Evolutionary conservation across 75 land plant genomes (phyloP).

Genomic region (Azolla pinnata): DNA sequence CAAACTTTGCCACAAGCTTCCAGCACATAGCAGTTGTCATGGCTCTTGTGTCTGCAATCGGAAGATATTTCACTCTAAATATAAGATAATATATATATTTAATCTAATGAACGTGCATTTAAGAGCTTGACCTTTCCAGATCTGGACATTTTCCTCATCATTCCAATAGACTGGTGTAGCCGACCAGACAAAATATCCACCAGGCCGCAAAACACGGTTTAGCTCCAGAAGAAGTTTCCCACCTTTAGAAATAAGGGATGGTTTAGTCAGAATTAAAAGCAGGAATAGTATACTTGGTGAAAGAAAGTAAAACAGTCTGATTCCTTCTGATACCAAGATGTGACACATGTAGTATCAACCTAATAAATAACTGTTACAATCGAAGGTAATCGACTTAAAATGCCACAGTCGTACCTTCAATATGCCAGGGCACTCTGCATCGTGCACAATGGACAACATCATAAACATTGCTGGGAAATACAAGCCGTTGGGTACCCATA

Average conservation of each 20-base stretch:
- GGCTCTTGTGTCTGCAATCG: too few relatives aligned
- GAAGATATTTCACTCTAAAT: slow-evolving; percentile 34
- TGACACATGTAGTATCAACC: too few relatives aligned
- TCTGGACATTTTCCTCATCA: slow-evolving; percentile 38
- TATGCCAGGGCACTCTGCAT: slow-evolving; percentile 70
- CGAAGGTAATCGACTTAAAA: not conserved
- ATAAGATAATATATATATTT: slow-evolving; percentile 9
- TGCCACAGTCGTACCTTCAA: slow-evolving; percentile 31
- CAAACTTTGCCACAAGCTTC: slow-evolving; percentile 60
- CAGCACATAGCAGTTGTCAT: slow-evolving; percentile 64
- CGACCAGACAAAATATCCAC: slow-evolving; percentile 67
- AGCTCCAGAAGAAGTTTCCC: slow-evolving; percentile 60
- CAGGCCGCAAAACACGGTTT: slow-evolving; percentile 57
- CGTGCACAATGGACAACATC: slow-evolving; percentile 71
- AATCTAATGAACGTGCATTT: too few relatives aligned
- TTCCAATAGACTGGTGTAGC: slow-evolving; percentile 69
- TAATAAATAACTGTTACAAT: too few relatives aligned
- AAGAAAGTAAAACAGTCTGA: too few relatives aligned
- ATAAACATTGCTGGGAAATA: slow-evolving; percentile 55
- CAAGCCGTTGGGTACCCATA: slow-evolving; percentile 57
- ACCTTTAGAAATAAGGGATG: too few relatives aligned
- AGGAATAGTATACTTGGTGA: too few relatives aligned
- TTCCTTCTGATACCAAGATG: too few relatives aligned
- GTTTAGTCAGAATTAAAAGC: too few relatives aligned
- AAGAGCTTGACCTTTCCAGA: slow-evolving; percentile 51